These are phyloP conservation scores for Nyctanthes arbortristis DNA, from an alignment of 257 asterid genomes.

Conservation along the genomic window DNA sequence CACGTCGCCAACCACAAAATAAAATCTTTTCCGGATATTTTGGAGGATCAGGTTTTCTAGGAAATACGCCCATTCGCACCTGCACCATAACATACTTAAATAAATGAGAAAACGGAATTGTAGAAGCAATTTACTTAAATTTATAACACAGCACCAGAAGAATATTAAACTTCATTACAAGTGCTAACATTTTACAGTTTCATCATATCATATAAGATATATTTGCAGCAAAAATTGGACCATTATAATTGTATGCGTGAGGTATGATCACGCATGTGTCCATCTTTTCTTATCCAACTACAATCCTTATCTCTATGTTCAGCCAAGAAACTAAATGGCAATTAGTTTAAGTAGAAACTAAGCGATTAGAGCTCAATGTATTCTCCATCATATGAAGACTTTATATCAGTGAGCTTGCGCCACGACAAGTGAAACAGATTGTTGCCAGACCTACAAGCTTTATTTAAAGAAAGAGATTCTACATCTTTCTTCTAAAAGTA, in stretches of 20 bases:
- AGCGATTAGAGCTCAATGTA: neutral
- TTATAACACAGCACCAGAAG: neutral
- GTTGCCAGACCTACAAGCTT: neutral
- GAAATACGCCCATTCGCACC: conserved; percentile 68
- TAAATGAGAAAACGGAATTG: conserved; percentile 26
- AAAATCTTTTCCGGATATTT: conserved; percentile 86
- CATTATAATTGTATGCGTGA: no score
- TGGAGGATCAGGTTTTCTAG: conserved; percentile 75
- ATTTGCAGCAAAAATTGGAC: neutral
- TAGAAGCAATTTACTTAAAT: neutral
- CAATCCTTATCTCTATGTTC: neutral
- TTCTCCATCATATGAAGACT: neutral
- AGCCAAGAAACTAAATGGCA: neutral
- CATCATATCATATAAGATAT: neutral
- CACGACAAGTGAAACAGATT: neutral
- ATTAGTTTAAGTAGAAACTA: neutral
- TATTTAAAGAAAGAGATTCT: neutral
- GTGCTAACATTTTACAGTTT: neutral
- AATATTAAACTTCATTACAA: neutral
- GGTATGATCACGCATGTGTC: no score
- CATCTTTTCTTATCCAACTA: neutral
- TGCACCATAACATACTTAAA: conserved; percentile 36
- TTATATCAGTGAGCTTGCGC: neutral
- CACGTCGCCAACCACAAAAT: conserved; percentile 99
- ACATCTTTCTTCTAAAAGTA: no score